Percentiles rank a stretch among this genome's conserved stretches.
phyloP scores from a whole-genome alignment of 2,329 filamentous ascomycete species.

The Colletotrichum somersetense region DNA sequence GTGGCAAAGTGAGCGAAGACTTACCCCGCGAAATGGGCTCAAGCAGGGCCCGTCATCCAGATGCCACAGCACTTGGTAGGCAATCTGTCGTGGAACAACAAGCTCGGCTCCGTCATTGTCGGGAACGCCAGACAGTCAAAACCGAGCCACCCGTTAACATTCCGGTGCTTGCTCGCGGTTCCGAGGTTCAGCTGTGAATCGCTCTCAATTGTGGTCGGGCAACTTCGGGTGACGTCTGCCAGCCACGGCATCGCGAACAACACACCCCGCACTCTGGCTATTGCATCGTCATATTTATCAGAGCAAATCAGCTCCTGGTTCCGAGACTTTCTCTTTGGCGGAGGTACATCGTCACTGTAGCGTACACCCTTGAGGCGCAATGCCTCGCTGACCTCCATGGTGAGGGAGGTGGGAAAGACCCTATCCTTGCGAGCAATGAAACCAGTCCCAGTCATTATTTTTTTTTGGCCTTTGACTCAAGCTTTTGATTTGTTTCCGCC shows the following conservation, averaged over 20 bases:
- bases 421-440: conserved; percentile 15
- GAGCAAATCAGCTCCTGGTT: neutral
- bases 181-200: conserved; percentile 31
- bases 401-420: neutral
- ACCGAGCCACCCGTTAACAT: conserved; percentile 22
- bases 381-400: neutral
- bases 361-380: neutral
- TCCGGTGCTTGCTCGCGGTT: conserved; percentile 23
- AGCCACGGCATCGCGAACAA: conserved; percentile 11
- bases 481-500: conserved; percentile 41
- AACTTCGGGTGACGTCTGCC: conserved; percentile 21
- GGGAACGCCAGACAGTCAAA: neutral
- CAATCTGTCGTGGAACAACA: neutral
- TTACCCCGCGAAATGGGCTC: conserved; percentile 2
- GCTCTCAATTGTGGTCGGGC: conserved; percentile 10
- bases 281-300: neutral
- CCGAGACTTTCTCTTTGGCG: neutral
- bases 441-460: conserved; percentile 36
- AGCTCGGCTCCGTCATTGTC: conserved; percentile 1
- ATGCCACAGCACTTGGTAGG: neutral
- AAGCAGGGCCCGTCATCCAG: too few relatives aligned
- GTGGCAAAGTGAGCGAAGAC: conserved; percentile 27
- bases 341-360: neutral
- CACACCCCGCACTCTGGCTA: conserved; percentile 6
- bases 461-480: conserved; percentile 40